Evolutionary conservation across 1,284 basidiomycete species (phyloP).

Genomic region (Rhodotorula sp.): DNA sequence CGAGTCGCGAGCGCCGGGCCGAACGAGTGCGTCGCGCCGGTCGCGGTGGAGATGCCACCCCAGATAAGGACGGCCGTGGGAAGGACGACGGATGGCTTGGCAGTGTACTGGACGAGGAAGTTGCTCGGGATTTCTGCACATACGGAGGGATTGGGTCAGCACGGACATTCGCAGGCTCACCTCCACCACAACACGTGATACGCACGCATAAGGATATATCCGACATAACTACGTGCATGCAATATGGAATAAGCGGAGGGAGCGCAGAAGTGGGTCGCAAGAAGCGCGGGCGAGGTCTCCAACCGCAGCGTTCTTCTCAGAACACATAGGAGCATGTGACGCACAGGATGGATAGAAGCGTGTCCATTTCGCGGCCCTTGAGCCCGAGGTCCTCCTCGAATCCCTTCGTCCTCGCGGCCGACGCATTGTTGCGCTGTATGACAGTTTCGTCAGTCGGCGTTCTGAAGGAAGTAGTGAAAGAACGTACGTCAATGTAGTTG

Average conservation of each 20-base stretch:
- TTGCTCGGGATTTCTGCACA: conserved; percentile 36
- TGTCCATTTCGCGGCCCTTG: conserved; percentile 35
- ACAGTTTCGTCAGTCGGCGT: background rate
- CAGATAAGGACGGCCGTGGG: conserved; percentile 61
- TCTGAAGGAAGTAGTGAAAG: too few relatives aligned
- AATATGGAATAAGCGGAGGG: background rate
- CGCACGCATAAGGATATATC: background rate
- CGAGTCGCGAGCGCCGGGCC: conserved; percentile 26
- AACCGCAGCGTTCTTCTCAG: too few relatives aligned
- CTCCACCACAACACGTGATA: background rate
- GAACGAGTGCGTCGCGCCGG: conserved; percentile 48
- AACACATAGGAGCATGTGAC: conserved; percentile 8
- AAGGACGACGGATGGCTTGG: conserved; percentile 40
- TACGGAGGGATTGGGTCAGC: background rate
- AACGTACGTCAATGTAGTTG: conserved; percentile 24
- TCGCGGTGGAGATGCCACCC: conserved; percentile 48
- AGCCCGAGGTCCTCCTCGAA: conserved; percentile 49
- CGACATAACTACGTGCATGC: background rate
- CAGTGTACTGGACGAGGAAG: conserved; percentile 39
- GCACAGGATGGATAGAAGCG: conserved; percentile 16
- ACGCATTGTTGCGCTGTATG: conserved; percentile 9
- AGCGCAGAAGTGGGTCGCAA: too few relatives aligned
- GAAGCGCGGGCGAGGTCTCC: too few relatives aligned
- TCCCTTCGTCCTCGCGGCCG: conserved; percentile 46
- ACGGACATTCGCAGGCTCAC: background rate